Conservation (phyloP, 2,329 filamentous ascomycete genomes). For the Trichoderma guizhouense region DNA sequence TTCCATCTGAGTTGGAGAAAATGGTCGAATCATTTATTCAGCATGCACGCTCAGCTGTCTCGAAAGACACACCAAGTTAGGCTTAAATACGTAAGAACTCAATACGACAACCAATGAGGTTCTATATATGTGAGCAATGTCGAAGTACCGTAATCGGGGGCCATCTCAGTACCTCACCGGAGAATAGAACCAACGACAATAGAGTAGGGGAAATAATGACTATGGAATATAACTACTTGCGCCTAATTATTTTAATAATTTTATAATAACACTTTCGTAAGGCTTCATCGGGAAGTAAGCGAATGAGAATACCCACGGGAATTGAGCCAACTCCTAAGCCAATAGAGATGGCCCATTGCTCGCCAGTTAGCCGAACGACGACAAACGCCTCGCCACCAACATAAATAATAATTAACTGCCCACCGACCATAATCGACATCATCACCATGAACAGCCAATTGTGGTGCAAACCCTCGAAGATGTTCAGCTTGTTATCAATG, state of each 20-base stretch:
- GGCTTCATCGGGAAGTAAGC: constrained; percentile 30
- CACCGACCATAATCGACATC: constrained; percentile 66
- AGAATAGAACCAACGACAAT: too few relatives aligned
- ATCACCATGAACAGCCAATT: constrained; percentile 71
- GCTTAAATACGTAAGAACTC: too few relatives aligned
- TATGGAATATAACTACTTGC: neutral
- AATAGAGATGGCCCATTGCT: constrained; percentile 76
- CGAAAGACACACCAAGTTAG: neutral
- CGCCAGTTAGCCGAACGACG: constrained; percentile 50
- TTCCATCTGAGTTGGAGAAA: neutral
- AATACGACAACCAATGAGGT: too few relatives aligned
- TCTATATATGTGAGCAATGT: too few relatives aligned
- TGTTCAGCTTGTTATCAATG: constrained; percentile 72
- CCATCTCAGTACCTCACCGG: too few relatives aligned
- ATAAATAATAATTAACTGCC: constrained; percentile 69
- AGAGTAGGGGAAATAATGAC: too few relatives aligned
- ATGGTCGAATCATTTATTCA: neutral
- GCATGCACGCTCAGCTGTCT: neutral
- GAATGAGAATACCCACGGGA: constrained; percentile 67
- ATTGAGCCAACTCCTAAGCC: constrained; percentile 72
- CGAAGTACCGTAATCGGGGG: too few relatives aligned
- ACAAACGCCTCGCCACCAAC: constrained; percentile 64
- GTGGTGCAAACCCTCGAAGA: constrained; percentile 65
- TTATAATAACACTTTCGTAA: neutral
- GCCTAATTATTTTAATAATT: neutral